Conservation (phyloP, 257 asterid species). For the Solanum lycopersicoides region DNA sequence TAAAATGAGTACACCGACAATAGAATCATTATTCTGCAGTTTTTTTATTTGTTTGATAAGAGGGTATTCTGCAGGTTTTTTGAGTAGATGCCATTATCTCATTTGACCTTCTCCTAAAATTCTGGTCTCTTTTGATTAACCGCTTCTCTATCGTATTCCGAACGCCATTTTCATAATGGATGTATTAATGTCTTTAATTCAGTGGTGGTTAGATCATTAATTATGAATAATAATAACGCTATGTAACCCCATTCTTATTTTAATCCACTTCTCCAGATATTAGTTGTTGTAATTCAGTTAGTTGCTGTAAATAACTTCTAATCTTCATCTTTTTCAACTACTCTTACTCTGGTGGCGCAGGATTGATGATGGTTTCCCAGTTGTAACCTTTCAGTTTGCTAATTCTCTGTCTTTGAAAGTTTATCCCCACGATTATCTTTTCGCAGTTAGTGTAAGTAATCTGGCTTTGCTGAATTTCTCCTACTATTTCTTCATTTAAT, state of each 20-base stretch:
- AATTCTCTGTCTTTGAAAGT: slow-evolving; percentile 33
- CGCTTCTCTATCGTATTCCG: background rate
- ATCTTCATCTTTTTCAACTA: background rate
- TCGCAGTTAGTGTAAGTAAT: slow-evolving; percentile 45
- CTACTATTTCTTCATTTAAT: background rate
- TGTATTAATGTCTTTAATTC: background rate
- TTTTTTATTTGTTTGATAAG: background rate
- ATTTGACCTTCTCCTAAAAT: background rate
- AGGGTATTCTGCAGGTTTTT: background rate
- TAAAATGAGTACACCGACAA: background rate
- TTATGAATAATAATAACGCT: background rate
- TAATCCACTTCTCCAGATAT: background rate
- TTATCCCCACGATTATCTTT: slow-evolving; percentile 55
- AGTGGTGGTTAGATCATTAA: background rate
- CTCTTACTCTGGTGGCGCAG: slow-evolving; percentile 24
- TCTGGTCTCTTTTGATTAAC: background rate
- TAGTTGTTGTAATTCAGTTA: background rate
- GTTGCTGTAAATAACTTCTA: background rate
- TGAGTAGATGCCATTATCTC: background rate
- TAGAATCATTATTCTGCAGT: background rate
- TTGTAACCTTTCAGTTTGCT: slow-evolving; percentile 41
- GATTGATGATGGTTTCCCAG: slow-evolving; percentile 56
- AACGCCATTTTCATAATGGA: background rate
- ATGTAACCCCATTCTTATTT: background rate
- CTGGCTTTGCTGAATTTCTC: slow-evolving; percentile 1